A percentile compares a stretch with the other conserved stretches of the same genome.
These are phyloP conservation scores for Arthrobotrys pseudoclavata DNA, from an alignment of 2,329 filamentous ascomycete species.

Conservation along the genomic window DNA sequence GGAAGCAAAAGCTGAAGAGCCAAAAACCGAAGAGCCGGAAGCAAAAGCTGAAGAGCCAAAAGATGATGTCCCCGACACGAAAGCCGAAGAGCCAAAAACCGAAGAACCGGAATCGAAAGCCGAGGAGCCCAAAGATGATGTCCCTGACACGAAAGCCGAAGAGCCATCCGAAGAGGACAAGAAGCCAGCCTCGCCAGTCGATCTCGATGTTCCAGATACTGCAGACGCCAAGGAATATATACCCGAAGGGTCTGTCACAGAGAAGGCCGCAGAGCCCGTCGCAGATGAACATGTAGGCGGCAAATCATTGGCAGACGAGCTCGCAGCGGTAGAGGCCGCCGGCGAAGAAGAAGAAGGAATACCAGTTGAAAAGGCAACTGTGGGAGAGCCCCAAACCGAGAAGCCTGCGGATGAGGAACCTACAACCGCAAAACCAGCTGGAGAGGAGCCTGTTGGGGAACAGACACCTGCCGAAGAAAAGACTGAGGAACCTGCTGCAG, in stretches of 20 bases:
- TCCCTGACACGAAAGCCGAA: conserved; percentile 36
- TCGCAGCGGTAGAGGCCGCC: not conserved
- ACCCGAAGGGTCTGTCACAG: conserved; percentile 8
- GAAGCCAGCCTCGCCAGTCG: conserved; percentile 18
- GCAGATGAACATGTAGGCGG: conserved; percentile 13
- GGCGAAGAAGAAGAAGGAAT: conserved; percentile 1
- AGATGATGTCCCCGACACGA: conserved; percentile 29
- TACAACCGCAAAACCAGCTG: not conserved
- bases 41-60: conserved; percentile 11
- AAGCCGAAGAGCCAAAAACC: conserved; percentile 23
- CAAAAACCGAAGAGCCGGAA: conserved; percentile 6
- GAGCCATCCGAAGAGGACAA: conserved; percentile 32
- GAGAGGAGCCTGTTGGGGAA: conserved; percentile 22
- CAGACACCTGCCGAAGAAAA: conserved; percentile 8
- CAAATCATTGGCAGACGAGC: conserved; percentile 13
- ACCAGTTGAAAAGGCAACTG: conserved; percentile 5
- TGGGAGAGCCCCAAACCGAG: conserved; percentile 22
- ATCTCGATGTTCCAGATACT: conserved; percentile 55
- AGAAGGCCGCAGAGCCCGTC: not conserved
- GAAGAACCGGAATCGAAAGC: conserved; percentile 27
- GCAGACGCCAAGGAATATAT: conserved; percentile 45
- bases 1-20: conserved; percentile 23
- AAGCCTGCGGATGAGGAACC: conserved; percentile 27
- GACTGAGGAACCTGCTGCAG: conserved; percentile 6
- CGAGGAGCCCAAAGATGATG: conserved; percentile 28